Evolutionary conservation across 305 asterid genomes (phyloP).

Genomic region (Fraxinus angustifolia): DNA sequence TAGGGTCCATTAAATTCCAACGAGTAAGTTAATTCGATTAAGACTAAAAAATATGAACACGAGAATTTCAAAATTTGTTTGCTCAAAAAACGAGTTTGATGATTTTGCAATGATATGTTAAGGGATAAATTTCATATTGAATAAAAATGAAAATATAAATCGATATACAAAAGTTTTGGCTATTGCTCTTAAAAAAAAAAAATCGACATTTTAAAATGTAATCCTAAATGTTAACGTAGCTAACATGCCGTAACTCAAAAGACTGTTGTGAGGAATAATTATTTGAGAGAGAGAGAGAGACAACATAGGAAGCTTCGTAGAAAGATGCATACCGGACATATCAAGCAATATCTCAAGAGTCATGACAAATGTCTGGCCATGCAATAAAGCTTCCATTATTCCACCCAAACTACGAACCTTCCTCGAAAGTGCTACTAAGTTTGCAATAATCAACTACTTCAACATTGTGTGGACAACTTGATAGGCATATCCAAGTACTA

Average conservation of each 20-base stretch:
- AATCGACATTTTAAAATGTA: too few species aligned
- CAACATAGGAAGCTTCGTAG: conserved; percentile 11
- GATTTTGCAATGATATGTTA: too few species aligned
- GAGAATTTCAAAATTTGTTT: too few species aligned
- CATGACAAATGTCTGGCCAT: not conserved
- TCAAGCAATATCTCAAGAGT: not conserved
- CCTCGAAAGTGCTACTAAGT: not conserved
- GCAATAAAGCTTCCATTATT: not conserved
- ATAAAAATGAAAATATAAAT: too few species aligned
- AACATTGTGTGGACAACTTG: not conserved
- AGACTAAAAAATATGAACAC: too few species aligned
- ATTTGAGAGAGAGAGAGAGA: not conserved
- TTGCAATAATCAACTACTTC: not conserved
- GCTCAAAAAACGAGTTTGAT: too few species aligned
- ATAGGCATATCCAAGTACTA: not conserved
- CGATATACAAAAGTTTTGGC: too few species aligned
- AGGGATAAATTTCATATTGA: too few species aligned
- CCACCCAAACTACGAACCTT: not conserved
- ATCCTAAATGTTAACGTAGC: not conserved
- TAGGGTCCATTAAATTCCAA: too few species aligned
- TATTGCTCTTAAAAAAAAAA: too few species aligned
- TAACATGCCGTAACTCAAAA: not conserved
- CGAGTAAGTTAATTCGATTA: too few species aligned
- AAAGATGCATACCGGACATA: not conserved
- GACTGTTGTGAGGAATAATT: not conserved